A percentile compares a stretch with the other conserved stretches of the same genome.
These are phyloP conservation scores for Toxicodendron radicans DNA, from an alignment of 345 rosid species.

Conservation along the genomic window DNA sequence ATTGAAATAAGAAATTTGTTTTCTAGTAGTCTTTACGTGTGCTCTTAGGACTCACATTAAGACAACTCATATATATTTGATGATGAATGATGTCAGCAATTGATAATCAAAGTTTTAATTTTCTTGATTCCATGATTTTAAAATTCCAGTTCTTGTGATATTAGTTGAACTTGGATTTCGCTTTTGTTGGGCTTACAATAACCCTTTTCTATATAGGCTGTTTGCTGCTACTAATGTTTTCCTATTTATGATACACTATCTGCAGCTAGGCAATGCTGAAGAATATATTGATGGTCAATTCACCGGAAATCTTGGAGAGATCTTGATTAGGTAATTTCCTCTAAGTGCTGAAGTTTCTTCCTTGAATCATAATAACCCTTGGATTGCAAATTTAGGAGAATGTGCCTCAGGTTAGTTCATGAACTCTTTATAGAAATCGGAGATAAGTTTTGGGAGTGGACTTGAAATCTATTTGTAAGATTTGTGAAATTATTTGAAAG, in stretches of 20 bases:
- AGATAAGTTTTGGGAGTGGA: neutral
- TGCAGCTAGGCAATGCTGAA: slow-evolving; percentile 86
- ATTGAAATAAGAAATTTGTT: too few relatives aligned
- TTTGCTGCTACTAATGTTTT: neutral
- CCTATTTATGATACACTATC: neutral
- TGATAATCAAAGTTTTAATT: too few relatives aligned
- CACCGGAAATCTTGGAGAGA: slow-evolving; percentile 90
- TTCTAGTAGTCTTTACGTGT: too few relatives aligned
- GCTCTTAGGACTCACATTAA: too few relatives aligned
- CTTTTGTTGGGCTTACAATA: neutral
- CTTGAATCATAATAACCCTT: neutral
- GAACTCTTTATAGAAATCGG: neutral
- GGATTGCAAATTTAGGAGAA: neutral
- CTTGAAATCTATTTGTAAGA: neutral
- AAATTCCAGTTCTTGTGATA: neutral
- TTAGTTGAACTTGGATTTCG: neutral
- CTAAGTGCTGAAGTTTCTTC: neutral
- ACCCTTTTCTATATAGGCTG: neutral
- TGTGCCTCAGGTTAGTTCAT: neutral
- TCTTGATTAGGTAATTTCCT: slow-evolving; percentile 69
- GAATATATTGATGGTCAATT: slow-evolving; percentile 83
- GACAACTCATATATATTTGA: too few relatives aligned
- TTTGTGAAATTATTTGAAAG: neutral
- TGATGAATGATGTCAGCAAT: too few relatives aligned
- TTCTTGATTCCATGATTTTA: neutral